Percentiles rank a stretch among this genome's conserved stretches.
These are phyloP conservation scores for Cladosporium velox DNA, from an alignment of 2,329 filamentous ascomycete genomes.

Conservation along the genomic window DNA sequence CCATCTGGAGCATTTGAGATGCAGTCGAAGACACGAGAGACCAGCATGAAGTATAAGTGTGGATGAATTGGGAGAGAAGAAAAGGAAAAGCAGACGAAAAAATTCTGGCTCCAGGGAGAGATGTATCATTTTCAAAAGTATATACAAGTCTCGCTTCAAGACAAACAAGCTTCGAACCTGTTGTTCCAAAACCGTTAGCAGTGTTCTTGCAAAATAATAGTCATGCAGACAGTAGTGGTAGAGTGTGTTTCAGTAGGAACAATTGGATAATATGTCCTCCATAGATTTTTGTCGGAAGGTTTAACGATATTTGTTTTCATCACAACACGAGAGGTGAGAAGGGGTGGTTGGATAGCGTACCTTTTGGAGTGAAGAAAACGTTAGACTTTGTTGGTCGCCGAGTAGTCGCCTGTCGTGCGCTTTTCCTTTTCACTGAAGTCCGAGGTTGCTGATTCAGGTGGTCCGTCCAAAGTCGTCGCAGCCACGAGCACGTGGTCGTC, in stretches of 20 bases:
- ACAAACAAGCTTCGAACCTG: background rate
- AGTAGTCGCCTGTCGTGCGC: background rate
- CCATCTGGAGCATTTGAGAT: too few species aligned
- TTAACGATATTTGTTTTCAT: slow-evolving; percentile 20
- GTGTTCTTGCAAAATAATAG: background rate
- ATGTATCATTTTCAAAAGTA: background rate
- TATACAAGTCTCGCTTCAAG: background rate
- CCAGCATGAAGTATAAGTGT: too few species aligned
- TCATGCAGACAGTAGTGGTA: background rate
- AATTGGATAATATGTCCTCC: slow-evolving; percentile 22
- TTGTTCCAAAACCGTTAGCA: background rate
- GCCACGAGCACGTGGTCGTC: slow-evolving; percentile 36
- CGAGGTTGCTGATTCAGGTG: slow-evolving; percentile 8
- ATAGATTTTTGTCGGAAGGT: slow-evolving; percentile 18
- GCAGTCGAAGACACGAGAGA: too few species aligned
- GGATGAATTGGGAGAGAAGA: background rate
- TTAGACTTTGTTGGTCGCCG: background rate
- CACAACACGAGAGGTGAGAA: slow-evolving; percentile 1
- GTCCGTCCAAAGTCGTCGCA: slow-evolving; percentile 25
- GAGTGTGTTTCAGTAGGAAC: slow-evolving; percentile 23
- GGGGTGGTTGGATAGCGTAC: background rate
- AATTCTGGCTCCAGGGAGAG: background rate
- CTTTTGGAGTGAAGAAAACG: background rate
- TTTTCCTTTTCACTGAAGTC: slow-evolving; percentile 9
- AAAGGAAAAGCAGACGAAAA: background rate